A percentile compares a stretch with the other conserved stretches of the same genome.
These are phyloP conservation scores for Candida broadrunensis DNA, from an alignment of 805 yeast genomes.

Conservation along the genomic window DNA sequence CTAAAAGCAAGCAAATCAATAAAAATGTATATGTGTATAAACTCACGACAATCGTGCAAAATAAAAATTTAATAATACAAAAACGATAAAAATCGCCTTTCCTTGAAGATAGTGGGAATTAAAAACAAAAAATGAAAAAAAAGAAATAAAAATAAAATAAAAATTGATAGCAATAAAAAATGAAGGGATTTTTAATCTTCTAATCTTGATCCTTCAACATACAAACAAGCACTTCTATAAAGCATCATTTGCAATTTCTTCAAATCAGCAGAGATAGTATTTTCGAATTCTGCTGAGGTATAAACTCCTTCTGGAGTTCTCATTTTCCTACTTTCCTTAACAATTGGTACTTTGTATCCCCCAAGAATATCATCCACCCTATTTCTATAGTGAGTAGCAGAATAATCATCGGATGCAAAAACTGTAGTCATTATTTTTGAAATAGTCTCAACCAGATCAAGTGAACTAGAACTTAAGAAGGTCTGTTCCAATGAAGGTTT, in stretches of 20 bases:
- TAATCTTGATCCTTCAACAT: slow-evolving; percentile 31
- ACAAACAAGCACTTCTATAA: slow-evolving; percentile 34
- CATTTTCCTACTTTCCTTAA: slow-evolving; percentile 8
- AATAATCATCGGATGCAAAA: slow-evolving; percentile 14
- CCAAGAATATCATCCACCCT: slow-evolving; percentile 16
- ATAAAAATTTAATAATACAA: too few species aligned
- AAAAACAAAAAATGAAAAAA: too few species aligned
- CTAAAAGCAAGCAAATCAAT: too few species aligned
- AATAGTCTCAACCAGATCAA: slow-evolving; percentile 23
- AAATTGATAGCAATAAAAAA: too few species aligned
- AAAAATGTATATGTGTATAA: too few species aligned
- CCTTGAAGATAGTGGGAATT: too few species aligned
- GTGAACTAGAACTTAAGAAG: slow-evolving; percentile 24
- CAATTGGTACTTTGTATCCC: slow-evolving; percentile 8
- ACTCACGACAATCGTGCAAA: too few species aligned
- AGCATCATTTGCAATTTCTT: slow-evolving; percentile 28
- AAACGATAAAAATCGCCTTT: too few species aligned
- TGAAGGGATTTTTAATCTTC: slow-evolving; percentile 20
- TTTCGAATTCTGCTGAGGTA: slow-evolving; percentile 11
- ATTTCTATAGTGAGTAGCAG: slow-evolving; percentile 9
- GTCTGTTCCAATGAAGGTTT: slow-evolving; percentile 22
- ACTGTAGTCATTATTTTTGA: slow-evolving; percentile 23
- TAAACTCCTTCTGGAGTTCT: slow-evolving; percentile 6
- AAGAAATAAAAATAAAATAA: too few species aligned
- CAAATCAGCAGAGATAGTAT: slow-evolving; percentile 13